Evolutionary conservation across 768 basidiomycete species (phyloP), one percentile per base, ranked within the genome.

Genomic region (Naganishia randhawae): DNA sequence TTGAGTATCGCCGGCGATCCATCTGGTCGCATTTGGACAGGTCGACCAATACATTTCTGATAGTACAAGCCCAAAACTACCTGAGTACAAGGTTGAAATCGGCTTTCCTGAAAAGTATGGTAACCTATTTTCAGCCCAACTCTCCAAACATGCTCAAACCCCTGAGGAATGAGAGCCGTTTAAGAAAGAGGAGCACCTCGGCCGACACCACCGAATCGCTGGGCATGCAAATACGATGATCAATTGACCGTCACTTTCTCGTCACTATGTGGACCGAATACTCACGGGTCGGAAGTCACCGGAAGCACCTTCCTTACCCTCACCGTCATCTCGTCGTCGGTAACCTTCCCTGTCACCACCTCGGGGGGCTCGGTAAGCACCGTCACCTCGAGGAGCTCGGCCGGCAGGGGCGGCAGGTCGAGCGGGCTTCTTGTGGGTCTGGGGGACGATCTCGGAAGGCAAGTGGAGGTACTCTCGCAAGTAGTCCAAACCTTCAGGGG

Each of bases 381-480:
- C 90, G 69, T 85, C 86, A 53, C 86, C 89, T 73, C 84, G 86
- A 69, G 87, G 87, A 33, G 84, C 83, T 73, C 88, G 87, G 67
- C 84, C 82, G 62, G 93, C 89, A 39, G 92, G 91, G 69, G 74
- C 73, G 52, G 89, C 84, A 65, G 74, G 73, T 76, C 96, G 92
- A 62, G 85, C 89, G 69, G 91, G 90, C 84, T 94, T 96, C 85
- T 96, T 96, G 86, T 95, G 92, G 70, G 96, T 99, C 67, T 91
- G 84, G 68, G 95, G 96, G 64, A 99, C 96, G 78, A 99, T 97
- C 83, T 99, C 95, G 69, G 82, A 82, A 62, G 93, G 94, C 73
- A 97, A 88, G 84, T 96, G 91, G 67, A 96, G 86, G 90, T 90
- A 92, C 71, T 95, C 92, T 72, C 95, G 89, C 81, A 98, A 89